Conservation (phyloP, 2,329 filamentous ascomycete species). For the Pyrenochaeta sp. region DNA sequence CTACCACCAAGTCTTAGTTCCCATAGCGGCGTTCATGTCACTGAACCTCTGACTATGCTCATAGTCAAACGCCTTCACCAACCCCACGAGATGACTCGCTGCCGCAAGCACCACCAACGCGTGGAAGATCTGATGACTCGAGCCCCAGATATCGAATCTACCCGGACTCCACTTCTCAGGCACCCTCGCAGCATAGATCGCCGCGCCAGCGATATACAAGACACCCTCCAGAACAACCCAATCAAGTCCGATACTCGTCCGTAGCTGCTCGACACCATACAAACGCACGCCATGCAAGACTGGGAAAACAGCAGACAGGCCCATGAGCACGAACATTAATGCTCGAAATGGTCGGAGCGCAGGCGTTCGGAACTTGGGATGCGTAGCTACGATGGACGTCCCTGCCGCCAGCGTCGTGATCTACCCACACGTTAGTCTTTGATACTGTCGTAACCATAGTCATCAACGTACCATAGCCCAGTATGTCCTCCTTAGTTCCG, state of each 20-base stretch:
- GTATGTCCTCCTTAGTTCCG: slow-evolving; percentile 72
- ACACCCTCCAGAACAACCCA: slow-evolving; percentile 83
- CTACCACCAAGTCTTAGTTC: neutral
- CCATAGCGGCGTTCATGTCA: slow-evolving; percentile 9
- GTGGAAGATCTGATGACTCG: slow-evolving; percentile 97
- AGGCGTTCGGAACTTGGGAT: slow-evolving; percentile 85
- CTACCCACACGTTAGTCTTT: slow-evolving; percentile 52
- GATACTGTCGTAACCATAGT: neutral
- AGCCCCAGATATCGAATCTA: slow-evolving; percentile 87
- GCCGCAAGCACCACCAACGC: slow-evolving; percentile 86
- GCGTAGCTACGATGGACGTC: slow-evolving; percentile 78
- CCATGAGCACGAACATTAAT: slow-evolving; percentile 87
- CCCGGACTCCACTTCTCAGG: slow-evolving; percentile 84
- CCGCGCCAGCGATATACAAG: slow-evolving; percentile 86
- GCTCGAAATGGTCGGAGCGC: slow-evolving; percentile 85
- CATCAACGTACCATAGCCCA: slow-evolving; percentile 70
- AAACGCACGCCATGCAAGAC: slow-evolving; percentile 77
- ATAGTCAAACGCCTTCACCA: slow-evolving; percentile 86
- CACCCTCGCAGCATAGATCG: slow-evolving; percentile 84
- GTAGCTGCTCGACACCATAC: slow-evolving; percentile 72
- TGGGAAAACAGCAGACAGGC: slow-evolving; percentile 82
- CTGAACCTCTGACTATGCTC: slow-evolving; percentile 65
- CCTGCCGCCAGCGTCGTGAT: slow-evolving; percentile 80
- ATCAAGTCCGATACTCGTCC: slow-evolving; percentile 77
- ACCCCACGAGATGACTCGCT: slow-evolving; percentile 78